Evolutionary conservation across 1,284 basidiomycete genomes (phyloP), one percentile per base, ranked within the genome.

Genomic region (Malassezia equina): DNA sequence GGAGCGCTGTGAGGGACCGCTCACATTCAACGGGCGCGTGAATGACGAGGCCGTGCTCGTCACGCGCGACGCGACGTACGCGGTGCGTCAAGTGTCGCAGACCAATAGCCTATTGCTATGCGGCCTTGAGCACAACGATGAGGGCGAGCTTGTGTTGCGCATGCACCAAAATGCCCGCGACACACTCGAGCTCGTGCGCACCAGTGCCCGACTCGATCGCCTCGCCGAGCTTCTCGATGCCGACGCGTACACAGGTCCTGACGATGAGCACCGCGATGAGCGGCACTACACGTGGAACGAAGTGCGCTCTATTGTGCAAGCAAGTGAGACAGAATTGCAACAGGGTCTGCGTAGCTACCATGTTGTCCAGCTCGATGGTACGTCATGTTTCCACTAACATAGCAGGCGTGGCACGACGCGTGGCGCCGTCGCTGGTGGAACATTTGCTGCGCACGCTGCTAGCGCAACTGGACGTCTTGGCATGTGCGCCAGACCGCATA

Each of bases 61-160:
- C 19, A 72, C 69, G 13, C 44, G 58, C 3, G 53, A 54, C 0
- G 52, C 58, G 42, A 72, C 69, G 2, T 63, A 66, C 27, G 62
- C 69, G 1, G 50, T 73, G n/a, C 59, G 71, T 41, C 56, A 64
- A 17, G 64, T 73, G 21, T 59, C 64, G 2, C 69, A 71, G 53
- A 63, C 61, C 58, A 72, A 73, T 46, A 64, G 63, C 13, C 50
- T 71, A 24, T 51, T 73, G 8, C 53, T 73, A 7, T 68, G 66
- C 50, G 55, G 52, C 32, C 59, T 66, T 28, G 60, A 49, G 25
- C 19, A 6, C 12, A 15, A 11, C 4, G 21, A 32, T 7, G 17
- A 42, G 39, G 39, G 36, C 4, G 39, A 23, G 24, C 13, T 23
- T 9, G 24, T 28, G 53, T 47, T 70, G 25, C 61, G 54, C 9